phyloP scores from a whole-genome alignment of 768 basidiomycete genomes.

The Auriscalpium microsporum region DNA sequence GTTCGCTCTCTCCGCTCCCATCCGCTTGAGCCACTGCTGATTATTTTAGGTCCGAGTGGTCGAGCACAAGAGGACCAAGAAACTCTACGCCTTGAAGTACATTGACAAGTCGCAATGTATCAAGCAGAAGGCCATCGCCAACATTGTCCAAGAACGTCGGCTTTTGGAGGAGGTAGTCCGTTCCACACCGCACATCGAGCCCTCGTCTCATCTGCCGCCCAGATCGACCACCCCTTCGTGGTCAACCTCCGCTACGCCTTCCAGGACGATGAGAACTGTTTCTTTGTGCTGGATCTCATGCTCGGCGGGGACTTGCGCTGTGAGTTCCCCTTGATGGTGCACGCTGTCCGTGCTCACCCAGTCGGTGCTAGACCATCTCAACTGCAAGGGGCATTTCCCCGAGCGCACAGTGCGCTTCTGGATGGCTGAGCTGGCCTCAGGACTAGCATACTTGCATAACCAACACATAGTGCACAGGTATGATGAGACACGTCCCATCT shows the following conservation, averaged over 20 bases:
- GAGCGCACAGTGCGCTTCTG: constrained; percentile 81
- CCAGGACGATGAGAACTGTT: constrained; percentile 96
- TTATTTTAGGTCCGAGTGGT: constrained; percentile 42
- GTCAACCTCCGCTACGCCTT: constrained; percentile 93
- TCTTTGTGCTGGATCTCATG: constrained; percentile 97
- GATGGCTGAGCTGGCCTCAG: constrained; percentile 80
- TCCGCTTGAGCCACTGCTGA: neutral
- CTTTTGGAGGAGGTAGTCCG: constrained; percentile 41
- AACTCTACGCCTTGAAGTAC: constrained; percentile 47
- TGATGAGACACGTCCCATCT: constrained; percentile 16
- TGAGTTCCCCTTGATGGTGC: constrained; percentile 32
- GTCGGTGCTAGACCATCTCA: constrained; percentile 63
- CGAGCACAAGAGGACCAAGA: constrained; percentile 45
- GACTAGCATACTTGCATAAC: constrained; percentile 80
- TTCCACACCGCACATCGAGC: neutral
- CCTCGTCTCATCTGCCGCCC: neutral
- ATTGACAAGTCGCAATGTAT: constrained; percentile 48
- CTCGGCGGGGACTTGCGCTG: constrained; percentile 89
- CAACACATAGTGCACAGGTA: constrained; percentile 94
- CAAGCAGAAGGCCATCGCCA: constrained; percentile 41
- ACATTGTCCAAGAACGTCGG: constrained; percentile 46
- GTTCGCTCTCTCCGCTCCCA: constrained; percentile 29
- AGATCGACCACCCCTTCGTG: constrained; percentile 86
- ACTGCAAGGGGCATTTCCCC: constrained; percentile 53
- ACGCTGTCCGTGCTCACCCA: constrained; percentile 2